phyloP scores from a whole-genome alignment of 1,139 yeast species.

The Diutina neorugosa region DNA sequence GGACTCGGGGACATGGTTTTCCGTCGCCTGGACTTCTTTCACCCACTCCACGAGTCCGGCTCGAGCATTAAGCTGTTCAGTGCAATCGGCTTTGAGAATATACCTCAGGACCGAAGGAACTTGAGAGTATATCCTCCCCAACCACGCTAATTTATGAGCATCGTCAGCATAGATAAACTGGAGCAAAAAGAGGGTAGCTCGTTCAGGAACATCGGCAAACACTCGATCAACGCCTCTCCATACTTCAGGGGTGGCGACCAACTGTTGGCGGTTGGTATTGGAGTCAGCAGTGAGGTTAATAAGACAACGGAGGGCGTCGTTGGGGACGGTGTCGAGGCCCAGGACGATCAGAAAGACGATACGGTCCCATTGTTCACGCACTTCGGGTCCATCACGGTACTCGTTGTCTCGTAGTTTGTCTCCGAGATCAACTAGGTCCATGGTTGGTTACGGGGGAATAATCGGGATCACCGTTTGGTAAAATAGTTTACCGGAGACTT shows the following conservation, averaged over 20 bases:
- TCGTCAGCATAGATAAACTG: background rate
- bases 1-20: background rate
- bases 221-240: background rate
- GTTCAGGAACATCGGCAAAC: background rate
- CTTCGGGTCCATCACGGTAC: background rate
- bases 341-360: background rate
- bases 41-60: background rate
- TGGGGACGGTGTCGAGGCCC: background rate
- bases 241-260: background rate
- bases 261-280: background rate
- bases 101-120: background rate
- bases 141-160: background rate
- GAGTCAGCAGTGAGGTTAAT: slow-evolving; percentile 1
- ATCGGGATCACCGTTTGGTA: too few relatives aligned
- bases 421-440: background rate
- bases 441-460: background rate
- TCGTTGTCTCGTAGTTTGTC: background rate
- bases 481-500: too few relatives aligned
- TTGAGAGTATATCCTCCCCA: background rate
- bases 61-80: background rate
- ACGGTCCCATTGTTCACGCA: background rate
- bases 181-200: background rate
- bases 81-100: background rate
- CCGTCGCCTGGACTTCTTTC: background rate
- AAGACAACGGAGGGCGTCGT: background rate